These are phyloP conservation scores for Monilinia fructicola DNA, from an alignment of 2,329 filamentous ascomycete species.

Conservation along the genomic window DNA sequence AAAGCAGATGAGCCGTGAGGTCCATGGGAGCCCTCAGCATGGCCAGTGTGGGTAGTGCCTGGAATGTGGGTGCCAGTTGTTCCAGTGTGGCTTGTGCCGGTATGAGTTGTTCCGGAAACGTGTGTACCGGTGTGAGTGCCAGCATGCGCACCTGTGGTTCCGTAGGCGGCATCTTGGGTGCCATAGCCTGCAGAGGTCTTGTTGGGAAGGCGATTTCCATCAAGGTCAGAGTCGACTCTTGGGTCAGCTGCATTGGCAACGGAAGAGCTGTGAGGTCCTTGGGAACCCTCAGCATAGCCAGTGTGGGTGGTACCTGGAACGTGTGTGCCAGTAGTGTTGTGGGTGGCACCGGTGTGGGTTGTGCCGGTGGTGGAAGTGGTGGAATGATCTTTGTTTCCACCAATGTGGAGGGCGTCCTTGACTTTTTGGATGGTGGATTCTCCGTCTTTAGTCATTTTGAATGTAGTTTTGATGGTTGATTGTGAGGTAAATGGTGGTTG, in stretches of 20 bases:
- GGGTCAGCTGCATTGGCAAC: conserved; percentile 48
- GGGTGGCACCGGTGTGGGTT: conserved; percentile 15
- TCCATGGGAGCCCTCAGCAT: conserved; percentile 34
- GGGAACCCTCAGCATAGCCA: conserved; percentile 8
- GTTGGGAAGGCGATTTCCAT: conserved; percentile 31
- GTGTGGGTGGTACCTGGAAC: conserved; percentile 14
- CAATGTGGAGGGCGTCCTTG: conserved; percentile 45
- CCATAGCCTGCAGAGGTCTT: conserved; percentile 16
- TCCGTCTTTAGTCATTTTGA: conserved; percentile 42
- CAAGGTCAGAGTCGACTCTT: conserved; percentile 51
- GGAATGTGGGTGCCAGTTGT: neutral
- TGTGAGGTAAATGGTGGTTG: conserved; percentile 5
- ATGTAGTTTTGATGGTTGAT: conserved; percentile 16
- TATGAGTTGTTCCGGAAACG: neutral
- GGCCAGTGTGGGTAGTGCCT: neutral
- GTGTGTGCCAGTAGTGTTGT: conserved; percentile 22
- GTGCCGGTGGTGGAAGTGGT: neutral
- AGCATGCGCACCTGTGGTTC: conserved; percentile 12
- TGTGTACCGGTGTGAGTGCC: conserved; percentile 1
- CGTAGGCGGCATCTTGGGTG: conserved; percentile 14
- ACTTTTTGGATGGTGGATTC: conserved; percentile 48
- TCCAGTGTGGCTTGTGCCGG: neutral
- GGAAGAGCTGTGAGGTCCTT: conserved; percentile 10
- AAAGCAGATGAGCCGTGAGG: conserved; percentile 35
- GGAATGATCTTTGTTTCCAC: neutral